phyloP scores from a whole-genome alignment of 495 filamentous ascomycete species.

The Aspergillus homomorphus region DNA sequence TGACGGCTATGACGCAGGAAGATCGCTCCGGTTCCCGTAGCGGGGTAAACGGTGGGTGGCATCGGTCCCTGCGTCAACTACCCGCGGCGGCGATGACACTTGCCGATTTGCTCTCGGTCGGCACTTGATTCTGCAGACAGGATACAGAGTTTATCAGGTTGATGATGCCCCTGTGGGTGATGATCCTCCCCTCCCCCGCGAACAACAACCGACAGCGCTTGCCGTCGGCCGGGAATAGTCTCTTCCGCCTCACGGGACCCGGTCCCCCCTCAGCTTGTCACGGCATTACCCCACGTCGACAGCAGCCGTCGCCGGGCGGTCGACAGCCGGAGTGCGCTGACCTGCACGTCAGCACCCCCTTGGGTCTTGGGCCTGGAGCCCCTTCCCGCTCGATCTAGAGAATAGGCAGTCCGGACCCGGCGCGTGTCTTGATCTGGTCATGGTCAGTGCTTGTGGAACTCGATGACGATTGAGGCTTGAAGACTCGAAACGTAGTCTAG shows the following conservation, averaged over 20 bases:
- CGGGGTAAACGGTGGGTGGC: background rate
- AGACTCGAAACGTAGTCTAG: background rate
- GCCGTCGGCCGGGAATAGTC: conserved; percentile 7
- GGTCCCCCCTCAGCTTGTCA: conserved; percentile 8
- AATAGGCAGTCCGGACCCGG: conserved; percentile 2
- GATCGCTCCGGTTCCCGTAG: background rate
- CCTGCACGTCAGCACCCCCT: conserved; percentile 3
- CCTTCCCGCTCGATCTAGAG: conserved; percentile 8
- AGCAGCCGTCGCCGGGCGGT: conserved; percentile 3
- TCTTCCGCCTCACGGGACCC: conserved; percentile 5
- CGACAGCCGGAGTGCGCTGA: conserved; percentile 6
- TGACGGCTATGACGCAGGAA: background rate
- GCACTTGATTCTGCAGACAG: background rate
- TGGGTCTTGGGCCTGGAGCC: no score
- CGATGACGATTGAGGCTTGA: conserved; percentile 4
- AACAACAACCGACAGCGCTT: background rate
- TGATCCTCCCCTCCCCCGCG: background rate
- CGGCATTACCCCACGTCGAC: conserved; percentile 9
- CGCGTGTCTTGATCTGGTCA: background rate
- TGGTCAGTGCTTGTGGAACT: conserved; percentile 17
- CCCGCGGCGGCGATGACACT: background rate
- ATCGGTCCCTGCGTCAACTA: background rate
- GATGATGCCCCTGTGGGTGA: background rate
- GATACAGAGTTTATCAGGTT: conserved; percentile 4
- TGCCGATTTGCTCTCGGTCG: background rate